These are phyloP conservation scores for Novakomyces olei DNA, from an alignment of 805 yeast species.

Conservation along the genomic window DNA sequence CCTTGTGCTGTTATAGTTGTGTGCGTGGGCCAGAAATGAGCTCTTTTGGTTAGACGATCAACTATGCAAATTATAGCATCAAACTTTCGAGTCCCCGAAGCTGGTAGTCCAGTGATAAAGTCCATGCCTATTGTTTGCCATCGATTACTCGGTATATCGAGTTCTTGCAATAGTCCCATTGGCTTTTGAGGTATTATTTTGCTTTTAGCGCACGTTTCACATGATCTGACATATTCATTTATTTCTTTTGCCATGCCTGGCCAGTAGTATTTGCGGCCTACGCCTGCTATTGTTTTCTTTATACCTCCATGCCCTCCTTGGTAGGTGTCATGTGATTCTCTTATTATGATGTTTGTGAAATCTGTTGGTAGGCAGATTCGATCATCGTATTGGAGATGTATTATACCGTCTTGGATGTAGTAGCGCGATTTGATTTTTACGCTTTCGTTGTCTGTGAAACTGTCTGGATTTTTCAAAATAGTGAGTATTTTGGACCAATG, in stretches of 20 bases:
- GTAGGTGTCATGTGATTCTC: constrained; percentile 2
- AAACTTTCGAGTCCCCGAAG: not conserved
- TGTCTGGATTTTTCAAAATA: no score
- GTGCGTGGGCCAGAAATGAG: not conserved
- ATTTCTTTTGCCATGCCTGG: constrained; percentile 5
- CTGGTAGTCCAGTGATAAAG: not conserved
- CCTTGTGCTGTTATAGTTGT: not conserved
- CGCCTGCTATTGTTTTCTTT: constrained; percentile 1
- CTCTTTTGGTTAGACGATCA: not conserved
- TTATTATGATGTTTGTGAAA: no score
- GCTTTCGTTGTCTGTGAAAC: no score
- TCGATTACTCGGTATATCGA: constrained; percentile 6
- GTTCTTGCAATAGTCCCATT: constrained; percentile 6
- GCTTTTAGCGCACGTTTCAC: constrained; percentile 7
- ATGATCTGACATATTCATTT: constrained; percentile 5
- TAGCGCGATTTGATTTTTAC: no score
- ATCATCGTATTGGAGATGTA: no score
- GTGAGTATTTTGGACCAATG: no score
- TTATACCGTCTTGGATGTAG: no score
- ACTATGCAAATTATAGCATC: not conserved
- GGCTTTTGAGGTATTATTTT: constrained; percentile 5
- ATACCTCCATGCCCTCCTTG: constrained; percentile 3
- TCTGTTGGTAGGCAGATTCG: no score
- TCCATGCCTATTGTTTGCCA: constrained; percentile 6
- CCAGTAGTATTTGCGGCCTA: constrained; percentile 5